These are phyloP conservation scores for Trichoderma asperelloides DNA, from an alignment of 495 filamentous ascomycete species.

Conservation along the genomic window DNA sequence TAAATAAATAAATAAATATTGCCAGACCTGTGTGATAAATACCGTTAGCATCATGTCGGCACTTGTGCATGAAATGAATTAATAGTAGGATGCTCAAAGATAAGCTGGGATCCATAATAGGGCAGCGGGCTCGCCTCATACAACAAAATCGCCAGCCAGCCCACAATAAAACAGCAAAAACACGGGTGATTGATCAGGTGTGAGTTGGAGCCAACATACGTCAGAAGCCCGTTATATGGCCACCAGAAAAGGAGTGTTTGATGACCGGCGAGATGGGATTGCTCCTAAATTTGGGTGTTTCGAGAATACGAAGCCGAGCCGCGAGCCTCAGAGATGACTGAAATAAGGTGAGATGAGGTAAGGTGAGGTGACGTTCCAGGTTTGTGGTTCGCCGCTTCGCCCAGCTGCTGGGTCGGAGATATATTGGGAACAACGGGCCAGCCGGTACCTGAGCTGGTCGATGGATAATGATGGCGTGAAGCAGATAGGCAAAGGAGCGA, in stretches of 20 bases:
- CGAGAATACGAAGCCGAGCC: not conserved
- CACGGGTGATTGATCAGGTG: conserved; percentile 4
- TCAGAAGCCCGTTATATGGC: not conserved
- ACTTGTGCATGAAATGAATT: not conserved
- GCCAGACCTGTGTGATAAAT: not conserved
- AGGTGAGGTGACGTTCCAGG: not conserved
- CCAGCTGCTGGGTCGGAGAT: not conserved
- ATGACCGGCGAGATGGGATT: no score
- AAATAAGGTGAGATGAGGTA: not conserved
- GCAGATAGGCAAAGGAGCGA: not conserved
- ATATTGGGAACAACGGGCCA: not conserved
- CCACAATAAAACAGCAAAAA: conserved; percentile 1
- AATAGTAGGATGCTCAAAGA: not conserved
- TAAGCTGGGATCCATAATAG: conserved; percentile 4
- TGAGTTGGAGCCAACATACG: not conserved
- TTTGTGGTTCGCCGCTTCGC: not conserved
- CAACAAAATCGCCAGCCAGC: not conserved
- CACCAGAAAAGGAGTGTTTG: not conserved
- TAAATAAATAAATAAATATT: not conserved
- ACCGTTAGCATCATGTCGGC: conserved; percentile 2
- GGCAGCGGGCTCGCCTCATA: not conserved
- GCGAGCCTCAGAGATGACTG: no score
- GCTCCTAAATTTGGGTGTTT: not conserved
- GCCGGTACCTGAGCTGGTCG: not conserved
- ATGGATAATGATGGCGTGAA: not conserved